A percentile compares a stretch with the other conserved stretches of the same genome.
phyloP scores from a whole-genome alignment of 2,329 filamentous ascomycete species.

The Fusarium acutatum region DNA sequence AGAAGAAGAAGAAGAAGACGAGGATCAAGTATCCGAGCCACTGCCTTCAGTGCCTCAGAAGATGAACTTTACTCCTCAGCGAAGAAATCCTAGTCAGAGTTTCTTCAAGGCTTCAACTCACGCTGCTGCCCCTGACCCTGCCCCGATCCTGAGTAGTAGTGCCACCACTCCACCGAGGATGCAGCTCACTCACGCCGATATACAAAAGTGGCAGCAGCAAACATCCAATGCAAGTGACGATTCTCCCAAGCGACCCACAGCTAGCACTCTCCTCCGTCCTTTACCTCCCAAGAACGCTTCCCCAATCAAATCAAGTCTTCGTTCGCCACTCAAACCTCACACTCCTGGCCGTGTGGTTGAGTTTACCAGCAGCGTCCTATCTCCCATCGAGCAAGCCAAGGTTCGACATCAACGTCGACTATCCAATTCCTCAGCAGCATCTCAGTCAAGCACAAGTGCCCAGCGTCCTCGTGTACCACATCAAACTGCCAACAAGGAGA shows the following conservation, averaged over 20 bases:
- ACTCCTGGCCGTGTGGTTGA: conserved; percentile 67
- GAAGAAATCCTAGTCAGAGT: conserved; percentile 45
- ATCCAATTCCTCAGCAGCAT: conserved; percentile 37
- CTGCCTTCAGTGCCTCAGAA: conserved; percentile 55
- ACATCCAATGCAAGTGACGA: conserved; percentile 50
- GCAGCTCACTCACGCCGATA: conserved; percentile 54
- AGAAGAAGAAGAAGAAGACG: conserved; percentile 49
- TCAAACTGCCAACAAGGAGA: conserved; percentile 46
- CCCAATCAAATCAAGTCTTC: conserved; percentile 64
- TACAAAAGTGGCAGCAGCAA: conserved; percentile 53
- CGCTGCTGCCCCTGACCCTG: neutral
- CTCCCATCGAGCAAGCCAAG: conserved; percentile 53
- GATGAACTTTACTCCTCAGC: conserved; percentile 58
- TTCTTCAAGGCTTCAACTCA: conserved; percentile 51
- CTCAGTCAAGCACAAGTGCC: conserved; percentile 16
- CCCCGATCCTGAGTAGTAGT: conserved; percentile 26
- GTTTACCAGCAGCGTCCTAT: conserved; percentile 61
- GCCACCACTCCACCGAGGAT: conserved; percentile 50
- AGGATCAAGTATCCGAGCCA: conserved; percentile 21
- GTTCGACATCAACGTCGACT: conserved; percentile 44
- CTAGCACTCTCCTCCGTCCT: conserved; percentile 55
- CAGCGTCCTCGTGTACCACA: conserved; percentile 16
- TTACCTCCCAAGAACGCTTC: conserved; percentile 62
- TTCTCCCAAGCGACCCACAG: conserved; percentile 45
- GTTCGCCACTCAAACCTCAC: conserved; percentile 65